Conservation (phyloP, 345 rosid species). For the Citrus sinensis region DNA sequence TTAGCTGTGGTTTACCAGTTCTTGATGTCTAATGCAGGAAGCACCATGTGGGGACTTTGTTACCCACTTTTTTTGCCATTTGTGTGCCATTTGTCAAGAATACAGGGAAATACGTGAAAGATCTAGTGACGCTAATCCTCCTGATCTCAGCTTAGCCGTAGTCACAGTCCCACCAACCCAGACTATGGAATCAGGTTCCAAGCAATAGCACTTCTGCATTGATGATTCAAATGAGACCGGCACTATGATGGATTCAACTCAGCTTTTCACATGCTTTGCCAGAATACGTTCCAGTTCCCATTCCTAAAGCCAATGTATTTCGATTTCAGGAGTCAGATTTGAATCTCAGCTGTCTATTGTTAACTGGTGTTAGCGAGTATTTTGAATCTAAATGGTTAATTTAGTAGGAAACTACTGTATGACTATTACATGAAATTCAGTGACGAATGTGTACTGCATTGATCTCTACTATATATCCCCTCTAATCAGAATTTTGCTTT, state of each 20-base stretch:
- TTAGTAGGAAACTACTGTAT: not conserved
- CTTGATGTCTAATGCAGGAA: constrained; percentile 47
- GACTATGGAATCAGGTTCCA: constrained; percentile 51
- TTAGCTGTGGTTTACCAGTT: not conserved
- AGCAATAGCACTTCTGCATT: not conserved
- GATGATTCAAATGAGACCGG: not conserved
- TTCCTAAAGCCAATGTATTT: not conserved
- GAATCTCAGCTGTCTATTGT: not conserved
- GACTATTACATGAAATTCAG: not conserved
- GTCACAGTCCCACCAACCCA: constrained; percentile 58
- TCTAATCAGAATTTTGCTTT: not conserved
- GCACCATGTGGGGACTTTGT: constrained; percentile 82
- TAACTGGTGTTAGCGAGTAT: not conserved
- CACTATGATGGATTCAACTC: not conserved
- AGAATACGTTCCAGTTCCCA: not conserved
- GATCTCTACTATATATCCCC: not conserved
- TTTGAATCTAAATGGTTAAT: not conserved
- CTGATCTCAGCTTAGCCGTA: constrained; percentile 40
- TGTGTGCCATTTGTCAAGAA: constrained; percentile 91
- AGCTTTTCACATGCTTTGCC: not conserved
- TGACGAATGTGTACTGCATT: not conserved
- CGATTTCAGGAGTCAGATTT: not conserved
- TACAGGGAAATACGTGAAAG: constrained; percentile 75
- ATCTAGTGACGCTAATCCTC: constrained; percentile 28
- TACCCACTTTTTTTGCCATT: constrained; percentile 87